These are phyloP conservation scores for Debaryomyces sp. DNA, from an alignment of 1,139 yeast species.

Conservation along the genomic window DNA sequence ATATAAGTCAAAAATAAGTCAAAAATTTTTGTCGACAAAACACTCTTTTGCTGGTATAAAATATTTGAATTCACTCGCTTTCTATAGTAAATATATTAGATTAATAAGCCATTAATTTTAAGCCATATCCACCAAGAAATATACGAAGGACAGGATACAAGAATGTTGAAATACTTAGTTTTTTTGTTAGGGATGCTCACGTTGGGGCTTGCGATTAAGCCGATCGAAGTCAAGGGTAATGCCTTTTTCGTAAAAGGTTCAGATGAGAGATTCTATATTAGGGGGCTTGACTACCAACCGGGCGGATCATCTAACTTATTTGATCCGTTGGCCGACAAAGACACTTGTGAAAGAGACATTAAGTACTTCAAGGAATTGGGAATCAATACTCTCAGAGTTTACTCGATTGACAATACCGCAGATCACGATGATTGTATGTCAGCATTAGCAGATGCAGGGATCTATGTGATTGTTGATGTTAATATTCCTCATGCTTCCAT, in stretches of 20 bases:
- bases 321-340: constrained; percentile 75
- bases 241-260: constrained; percentile 56
- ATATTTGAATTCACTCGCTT: not conserved
- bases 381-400: constrained; percentile 72
- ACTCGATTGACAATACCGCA: constrained; percentile 68
- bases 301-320: constrained; percentile 58
- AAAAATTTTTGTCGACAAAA: not conserved
- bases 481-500: constrained; percentile 69
- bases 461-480: constrained; percentile 75
- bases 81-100: not conserved
- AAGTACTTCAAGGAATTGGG: constrained; percentile 63
- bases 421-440: constrained; percentile 73
- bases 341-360: constrained; percentile 76
- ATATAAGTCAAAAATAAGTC: not conserved
- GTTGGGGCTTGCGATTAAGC: constrained; percentile 40
- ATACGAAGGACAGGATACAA: not conserved
- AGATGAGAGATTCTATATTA: constrained; percentile 47
- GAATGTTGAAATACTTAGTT: constrained; percentile 2
- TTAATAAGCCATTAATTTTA: constrained; percentile 2
- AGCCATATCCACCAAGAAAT: not conserved
- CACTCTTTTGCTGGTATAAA: not conserved
- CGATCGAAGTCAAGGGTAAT: constrained; percentile 63
- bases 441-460: constrained; percentile 70
- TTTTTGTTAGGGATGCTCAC: constrained; percentile 5
- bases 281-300: constrained; percentile 78